Evolutionary conservation across 1,139 yeast species (phyloP).

Genomic region (Debaryomyces subglobosus): DNA sequence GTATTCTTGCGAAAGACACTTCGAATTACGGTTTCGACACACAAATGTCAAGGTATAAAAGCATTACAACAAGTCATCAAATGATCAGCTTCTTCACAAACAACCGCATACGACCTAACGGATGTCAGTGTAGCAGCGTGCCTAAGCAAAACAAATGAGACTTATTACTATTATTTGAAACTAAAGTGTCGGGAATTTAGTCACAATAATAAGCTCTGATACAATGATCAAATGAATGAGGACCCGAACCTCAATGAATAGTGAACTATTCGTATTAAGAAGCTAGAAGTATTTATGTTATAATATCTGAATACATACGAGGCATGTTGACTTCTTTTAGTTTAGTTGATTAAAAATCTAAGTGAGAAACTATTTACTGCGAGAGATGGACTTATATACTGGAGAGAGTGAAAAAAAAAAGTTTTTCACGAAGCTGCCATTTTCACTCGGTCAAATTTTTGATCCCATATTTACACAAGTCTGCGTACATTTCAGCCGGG

Average conservation of each 20-base stretch:
- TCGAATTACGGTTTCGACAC: background rate
- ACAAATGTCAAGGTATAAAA: background rate
- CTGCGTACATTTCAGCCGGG: background rate
- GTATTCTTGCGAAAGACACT: background rate
- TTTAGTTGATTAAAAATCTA: constrained; percentile 19
- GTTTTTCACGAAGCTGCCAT: constrained; percentile 9
- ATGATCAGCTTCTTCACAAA: background rate
- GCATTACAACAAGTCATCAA: constrained; percentile 1
- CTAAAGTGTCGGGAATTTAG: constrained; percentile 93
- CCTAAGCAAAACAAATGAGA: constrained; percentile 10
- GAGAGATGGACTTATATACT: constrained; percentile 3
- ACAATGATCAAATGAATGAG: constrained; percentile 45
- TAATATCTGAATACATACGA: constrained; percentile 45
- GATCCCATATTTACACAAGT: background rate
- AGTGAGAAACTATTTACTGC: constrained; percentile 11
- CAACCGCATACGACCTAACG: background rate
- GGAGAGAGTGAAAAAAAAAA: constrained; percentile 10
- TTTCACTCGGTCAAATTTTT: background rate
- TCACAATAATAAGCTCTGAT: constrained; percentile 45
- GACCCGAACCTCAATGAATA: constrained; percentile 68
- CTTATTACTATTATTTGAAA: constrained; percentile 31
- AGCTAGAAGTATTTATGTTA: constrained; percentile 1
- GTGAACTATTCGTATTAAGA: constrained; percentile 6
- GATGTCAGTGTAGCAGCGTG: background rate
- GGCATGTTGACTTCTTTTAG: constrained; percentile 49